Base-by-base conservation (phyloP, 257 asterid species). In the Scutellaria minor region DNA sequence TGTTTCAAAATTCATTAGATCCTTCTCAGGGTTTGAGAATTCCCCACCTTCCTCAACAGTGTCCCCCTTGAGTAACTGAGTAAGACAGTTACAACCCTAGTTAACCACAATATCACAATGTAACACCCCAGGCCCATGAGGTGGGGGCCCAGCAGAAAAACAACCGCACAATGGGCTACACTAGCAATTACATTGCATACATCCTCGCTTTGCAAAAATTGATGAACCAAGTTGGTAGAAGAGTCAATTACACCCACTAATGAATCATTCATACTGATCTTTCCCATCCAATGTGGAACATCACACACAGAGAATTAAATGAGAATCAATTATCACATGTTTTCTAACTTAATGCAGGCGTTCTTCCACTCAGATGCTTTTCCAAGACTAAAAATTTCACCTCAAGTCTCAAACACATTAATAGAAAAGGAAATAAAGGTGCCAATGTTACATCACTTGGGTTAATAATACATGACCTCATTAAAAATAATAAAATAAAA, bases 261-360 rank as follows among this genome's bases (percentile, higher is more conserved):
- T 13, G 5, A 31, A 31, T 31, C 37, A 31, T 31, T 31, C 37
- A 31, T 31, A 31, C 37, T 31, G 5, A 3, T 31, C 37, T 31
- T 31, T 31, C 37, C 37, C 37, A 31, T 31, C 37, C 37, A 31
- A 31, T 31, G 37, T 31, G 37, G 37, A 31, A 31, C 37, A 31
- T 3, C 37, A 31, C 37, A 2, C 37, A 31, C 37, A 31, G 37
- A 31, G 37, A 31, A 31, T 2, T 31, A 31, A 31, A 31, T 31
- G 37, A 31, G 37, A 31, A 20, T 24, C 15, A 22, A 46, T 20
- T 40, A 14, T 59, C 24, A 22, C 64, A 53, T 53, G 65, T 41
- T 74, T 59, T n/a, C 67, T 42, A 54, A 56, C 54, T 63, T 35
- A 69, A 66, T 47, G 54, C 64, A 46, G 42, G 72, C 60, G 63